Percentiles rank a stretch among this genome's conserved stretches.
phyloP scores from a whole-genome alignment of 78 protist genomes.

The Dictyostelium firmibasis region DNA sequence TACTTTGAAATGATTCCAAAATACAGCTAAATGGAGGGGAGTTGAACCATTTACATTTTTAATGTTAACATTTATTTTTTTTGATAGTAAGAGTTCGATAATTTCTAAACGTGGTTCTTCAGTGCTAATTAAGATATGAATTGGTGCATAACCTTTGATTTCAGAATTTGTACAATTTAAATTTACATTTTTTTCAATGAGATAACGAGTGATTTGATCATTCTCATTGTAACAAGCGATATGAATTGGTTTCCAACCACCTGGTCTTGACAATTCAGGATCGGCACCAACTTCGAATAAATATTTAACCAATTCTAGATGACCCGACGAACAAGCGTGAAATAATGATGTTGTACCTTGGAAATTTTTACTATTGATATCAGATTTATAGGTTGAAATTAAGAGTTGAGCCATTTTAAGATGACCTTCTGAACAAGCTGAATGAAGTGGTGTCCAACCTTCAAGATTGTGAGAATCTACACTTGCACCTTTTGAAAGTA shows the following conservation, averaged over 20 bases:
- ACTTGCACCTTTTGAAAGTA: slow-evolving; percentile 10
- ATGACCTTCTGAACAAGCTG: slow-evolving; percentile 76
- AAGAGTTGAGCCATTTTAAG: slow-evolving; percentile 15
- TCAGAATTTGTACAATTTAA: slow-evolving; percentile 43
- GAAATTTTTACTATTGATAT: slow-evolving; percentile 34
- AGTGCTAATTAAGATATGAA: slow-evolving; percentile 48
- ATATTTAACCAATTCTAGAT: slow-evolving; percentile 6
- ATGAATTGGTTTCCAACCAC: slow-evolving; percentile 78
- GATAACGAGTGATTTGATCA: slow-evolving; percentile 17
- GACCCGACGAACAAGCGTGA: slow-evolving; percentile 46
- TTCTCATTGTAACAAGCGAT: slow-evolving; percentile 75
- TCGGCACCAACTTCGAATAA: slow-evolving; percentile 6
- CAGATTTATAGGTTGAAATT: background rate
- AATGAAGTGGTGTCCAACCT: slow-evolving; percentile 80
- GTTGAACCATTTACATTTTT: slow-evolving; percentile 70
- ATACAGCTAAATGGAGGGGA: slow-evolving; percentile 65
- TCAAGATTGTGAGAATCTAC: slow-evolving; percentile 53
- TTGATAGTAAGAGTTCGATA: slow-evolving; percentile 45
- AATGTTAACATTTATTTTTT: slow-evolving; percentile 28
- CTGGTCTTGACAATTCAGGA: slow-evolving; percentile 21
- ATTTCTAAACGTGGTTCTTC: slow-evolving; percentile 68
- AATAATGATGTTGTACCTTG: slow-evolving; percentile 72
- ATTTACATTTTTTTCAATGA: slow-evolving; percentile 32
- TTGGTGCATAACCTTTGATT: slow-evolving; percentile 74
- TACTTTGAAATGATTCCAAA: slow-evolving; percentile 77